Evolutionary conservation across 2,329 filamentous ascomycete genomes (phyloP), one percentile per base, ranked within the genome.

Genomic region (Thielaviopsis musarum): DNA sequence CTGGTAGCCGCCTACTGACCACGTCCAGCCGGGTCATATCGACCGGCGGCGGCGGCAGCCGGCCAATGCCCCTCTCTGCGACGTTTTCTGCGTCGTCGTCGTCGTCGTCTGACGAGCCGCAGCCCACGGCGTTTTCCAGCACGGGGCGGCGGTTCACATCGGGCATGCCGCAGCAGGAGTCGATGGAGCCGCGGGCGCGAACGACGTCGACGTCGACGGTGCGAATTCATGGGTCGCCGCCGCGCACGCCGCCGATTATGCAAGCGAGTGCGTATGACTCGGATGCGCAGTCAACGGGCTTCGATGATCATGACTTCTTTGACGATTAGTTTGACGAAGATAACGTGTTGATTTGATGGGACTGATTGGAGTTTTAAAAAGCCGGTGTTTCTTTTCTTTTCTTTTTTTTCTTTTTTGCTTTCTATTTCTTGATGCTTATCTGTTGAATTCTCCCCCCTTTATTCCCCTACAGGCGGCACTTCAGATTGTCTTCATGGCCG

Each of bases 201-300:
- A n/a, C 41, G 38, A 45, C 38, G 17, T 56, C 54, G 34, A 66
- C 66, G 55, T 70, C 70, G 3, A 69, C 26, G 22, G 30, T 17
- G 22, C 30, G 41, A 1, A 22, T 48, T 22, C 55, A 48, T n/a
- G 24, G 6, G 45, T 49, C 26, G 28, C 12, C 45, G 52, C 79
- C 78, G 5, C 72, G 77, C 62, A 84, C 82, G 59, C 81, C 82
- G 28, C 80, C 80, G 0, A 83, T 84, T 78, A 80, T 82, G 77
- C 73, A 73, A 38, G 69, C 75, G 38, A 75, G 74, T 61, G 74
- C 74, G 34, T 85, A 84, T 67, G 82, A 85, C 66, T 74, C 74
- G 30, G 81, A 85, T 67, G 82, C 82, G 6, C 76, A 76, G 45
- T 74, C 77, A 2, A 80, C 76, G 60, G 77, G 80, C 58, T 80